Evolutionary conservation across 1,139 yeast species (phyloP).

Genomic region (Candida anutae): DNA sequence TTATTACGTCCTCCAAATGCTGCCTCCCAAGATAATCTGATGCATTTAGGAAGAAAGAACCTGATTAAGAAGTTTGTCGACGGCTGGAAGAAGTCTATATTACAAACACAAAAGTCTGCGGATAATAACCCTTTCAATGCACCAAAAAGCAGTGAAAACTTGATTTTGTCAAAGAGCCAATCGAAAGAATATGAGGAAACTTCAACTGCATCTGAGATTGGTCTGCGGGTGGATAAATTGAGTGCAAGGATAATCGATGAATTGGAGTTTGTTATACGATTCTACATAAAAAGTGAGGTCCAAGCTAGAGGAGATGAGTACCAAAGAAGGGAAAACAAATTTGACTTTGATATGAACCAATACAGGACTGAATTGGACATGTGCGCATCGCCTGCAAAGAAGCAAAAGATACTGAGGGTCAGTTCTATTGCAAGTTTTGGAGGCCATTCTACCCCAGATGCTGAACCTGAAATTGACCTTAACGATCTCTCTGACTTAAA

Average conservation of each 20-base stretch:
- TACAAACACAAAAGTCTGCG: too few relatives aligned
- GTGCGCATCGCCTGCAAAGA: constrained; percentile 10
- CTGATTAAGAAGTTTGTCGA: constrained; percentile 35
- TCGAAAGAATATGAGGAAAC: constrained; percentile 3
- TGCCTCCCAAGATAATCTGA: neutral
- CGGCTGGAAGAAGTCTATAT: constrained; percentile 28
- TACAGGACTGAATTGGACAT: too few relatives aligned
- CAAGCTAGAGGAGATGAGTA: constrained; percentile 5
- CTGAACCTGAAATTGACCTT: constrained; percentile 19
- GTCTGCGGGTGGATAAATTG: constrained; percentile 57
- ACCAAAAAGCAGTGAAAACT: constrained; percentile 4
- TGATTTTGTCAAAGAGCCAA: constrained; percentile 7
- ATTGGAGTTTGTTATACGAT: constrained; percentile 40
- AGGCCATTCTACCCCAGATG: constrained; percentile 11
- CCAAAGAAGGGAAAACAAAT: too few relatives aligned
- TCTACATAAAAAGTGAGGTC: constrained; percentile 21
- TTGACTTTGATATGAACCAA: too few relatives aligned
- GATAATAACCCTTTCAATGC: too few relatives aligned
- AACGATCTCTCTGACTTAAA: constrained; percentile 36
- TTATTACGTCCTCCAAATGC: neutral
- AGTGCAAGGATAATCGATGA: constrained; percentile 79
- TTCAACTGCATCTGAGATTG: constrained; percentile 13
- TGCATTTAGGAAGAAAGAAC: constrained; percentile 19
- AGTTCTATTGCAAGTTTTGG: constrained; percentile 1
- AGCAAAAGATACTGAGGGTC: constrained; percentile 5